Percentiles rank a stretch among this genome's conserved stretches.
These are phyloP conservation scores for Tricholoma sp. DNA, from an alignment of 768 basidiomycete species.

Conservation along the genomic window DNA sequence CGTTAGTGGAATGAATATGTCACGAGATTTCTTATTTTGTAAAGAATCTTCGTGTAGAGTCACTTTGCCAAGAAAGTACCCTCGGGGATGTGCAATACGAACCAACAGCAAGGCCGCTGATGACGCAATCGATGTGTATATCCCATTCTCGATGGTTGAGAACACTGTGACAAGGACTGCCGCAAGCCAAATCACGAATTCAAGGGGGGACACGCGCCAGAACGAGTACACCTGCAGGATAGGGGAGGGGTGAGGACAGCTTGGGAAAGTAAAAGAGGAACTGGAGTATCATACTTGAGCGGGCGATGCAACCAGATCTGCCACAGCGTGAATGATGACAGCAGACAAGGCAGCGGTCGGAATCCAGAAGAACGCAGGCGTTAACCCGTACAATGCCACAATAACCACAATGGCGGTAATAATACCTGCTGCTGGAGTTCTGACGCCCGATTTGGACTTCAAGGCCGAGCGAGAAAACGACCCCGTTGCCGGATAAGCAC, in stretches of 20 bases:
- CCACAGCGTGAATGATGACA: constrained; percentile 91
- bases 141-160: constrained; percentile 90
- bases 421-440: constrained; percentile 88
- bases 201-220: constrained; percentile 93
- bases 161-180: constrained; percentile 89
- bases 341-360: constrained; percentile 81
- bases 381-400: constrained; percentile 91
- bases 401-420: constrained; percentile 84
- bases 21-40: constrained; percentile 43
- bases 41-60: constrained; percentile 42
- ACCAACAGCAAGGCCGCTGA: constrained; percentile 78
- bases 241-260: not conserved
- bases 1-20: constrained; percentile 79
- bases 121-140: constrained; percentile 79
- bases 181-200: constrained; percentile 84
- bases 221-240: constrained; percentile 64
- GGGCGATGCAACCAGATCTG: constrained; percentile 83
- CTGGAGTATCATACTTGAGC: constrained; percentile 34
- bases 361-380: constrained; percentile 89
- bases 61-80: constrained; percentile 87
- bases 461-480: constrained; percentile 98
- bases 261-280: not conserved
- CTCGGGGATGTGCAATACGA: constrained; percentile 83
- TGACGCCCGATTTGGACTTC: constrained; percentile 95
- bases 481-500: constrained; percentile 94